These are phyloP conservation scores for Solanum neorickii DNA, from an alignment of 257 asterid genomes.

Conservation along the genomic window DNA sequence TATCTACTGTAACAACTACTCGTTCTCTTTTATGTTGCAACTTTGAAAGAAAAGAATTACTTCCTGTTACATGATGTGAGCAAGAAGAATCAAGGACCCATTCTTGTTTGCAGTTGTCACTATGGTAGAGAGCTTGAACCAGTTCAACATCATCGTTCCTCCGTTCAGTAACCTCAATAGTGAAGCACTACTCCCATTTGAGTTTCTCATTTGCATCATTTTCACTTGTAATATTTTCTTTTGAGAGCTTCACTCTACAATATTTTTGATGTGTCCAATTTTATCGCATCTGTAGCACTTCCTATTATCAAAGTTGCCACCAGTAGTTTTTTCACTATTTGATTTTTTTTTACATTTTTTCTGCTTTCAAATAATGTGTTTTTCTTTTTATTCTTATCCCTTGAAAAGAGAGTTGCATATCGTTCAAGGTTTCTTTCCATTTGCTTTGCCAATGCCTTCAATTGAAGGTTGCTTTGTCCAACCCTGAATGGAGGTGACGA, in stretches of 20 bases:
- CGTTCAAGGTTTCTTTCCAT: not conserved
- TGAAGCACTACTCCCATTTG: too few species aligned
- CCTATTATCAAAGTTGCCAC: not conserved
- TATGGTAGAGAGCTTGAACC: not conserved
- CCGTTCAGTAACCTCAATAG: too few species aligned
- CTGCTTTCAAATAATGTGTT: not conserved
- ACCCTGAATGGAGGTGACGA: not conserved
- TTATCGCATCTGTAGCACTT: too few species aligned
- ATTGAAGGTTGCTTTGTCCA: not conserved
- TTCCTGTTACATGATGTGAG: not conserved
- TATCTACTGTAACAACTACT: not conserved
- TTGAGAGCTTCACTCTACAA: too few species aligned
- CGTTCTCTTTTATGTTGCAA: not conserved
- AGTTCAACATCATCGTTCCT: not conserved
- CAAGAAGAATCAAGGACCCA: not conserved
- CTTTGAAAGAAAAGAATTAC: too few species aligned
- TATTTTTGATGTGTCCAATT: too few species aligned
- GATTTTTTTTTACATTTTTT: too few species aligned
- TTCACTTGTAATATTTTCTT: too few species aligned
- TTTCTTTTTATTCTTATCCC: too few species aligned
- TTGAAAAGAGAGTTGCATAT: not conserved
- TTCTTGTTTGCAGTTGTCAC: not conserved
- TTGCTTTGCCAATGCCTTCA: not conserved
- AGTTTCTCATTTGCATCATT: too few species aligned
- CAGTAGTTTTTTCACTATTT: not conserved